Evolutionary conservation across 2,329 filamentous ascomycete genomes (phyloP).

Genomic region (Cordyceps cicadae): DNA sequence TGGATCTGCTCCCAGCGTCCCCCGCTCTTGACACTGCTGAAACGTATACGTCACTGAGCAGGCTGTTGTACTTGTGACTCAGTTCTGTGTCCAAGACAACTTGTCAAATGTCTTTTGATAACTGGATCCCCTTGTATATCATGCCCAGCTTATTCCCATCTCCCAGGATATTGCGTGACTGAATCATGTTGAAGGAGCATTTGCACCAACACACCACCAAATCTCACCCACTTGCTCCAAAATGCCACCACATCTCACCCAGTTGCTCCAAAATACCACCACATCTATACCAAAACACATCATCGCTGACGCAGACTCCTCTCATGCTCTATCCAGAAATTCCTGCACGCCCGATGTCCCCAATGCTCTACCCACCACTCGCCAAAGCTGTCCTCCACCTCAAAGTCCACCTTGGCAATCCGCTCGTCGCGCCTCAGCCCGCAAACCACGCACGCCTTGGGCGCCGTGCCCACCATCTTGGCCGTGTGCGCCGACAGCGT

Average conservation of each 20-base stretch:
- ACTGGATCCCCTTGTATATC: too few relatives aligned
- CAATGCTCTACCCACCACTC: conserved; percentile 95
- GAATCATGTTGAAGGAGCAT: not conserved
- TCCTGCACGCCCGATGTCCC: conserved; percentile 70
- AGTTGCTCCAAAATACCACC: not conserved
- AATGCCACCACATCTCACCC: not conserved
- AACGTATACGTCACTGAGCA: too few relatives aligned
- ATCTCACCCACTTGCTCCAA: not conserved
- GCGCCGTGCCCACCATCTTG: conserved; percentile 65
- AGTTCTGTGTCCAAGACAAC: too few relatives aligned
- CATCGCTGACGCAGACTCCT: conserved; percentile 59
- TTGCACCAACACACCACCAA: not conserved
- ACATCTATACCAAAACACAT: not conserved
- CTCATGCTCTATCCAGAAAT: conserved; percentile 79
- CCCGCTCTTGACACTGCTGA: too few relatives aligned
- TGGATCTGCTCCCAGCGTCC: too few relatives aligned
- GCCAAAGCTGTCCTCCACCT: conserved; percentile 82
- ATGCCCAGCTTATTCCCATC: too few relatives aligned
- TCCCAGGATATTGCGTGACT: too few relatives aligned
- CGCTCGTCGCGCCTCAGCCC: conserved; percentile 84
- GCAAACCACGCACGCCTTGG: conserved; percentile 74
- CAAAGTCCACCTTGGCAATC: conserved; percentile 63
- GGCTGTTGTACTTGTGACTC: too few relatives aligned
- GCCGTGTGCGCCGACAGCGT: conserved; percentile 59
- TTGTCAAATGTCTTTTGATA: too few relatives aligned